Conservation (phyloP, 495 filamentous ascomycete species). For the Aspergillus affinis region DNA sequence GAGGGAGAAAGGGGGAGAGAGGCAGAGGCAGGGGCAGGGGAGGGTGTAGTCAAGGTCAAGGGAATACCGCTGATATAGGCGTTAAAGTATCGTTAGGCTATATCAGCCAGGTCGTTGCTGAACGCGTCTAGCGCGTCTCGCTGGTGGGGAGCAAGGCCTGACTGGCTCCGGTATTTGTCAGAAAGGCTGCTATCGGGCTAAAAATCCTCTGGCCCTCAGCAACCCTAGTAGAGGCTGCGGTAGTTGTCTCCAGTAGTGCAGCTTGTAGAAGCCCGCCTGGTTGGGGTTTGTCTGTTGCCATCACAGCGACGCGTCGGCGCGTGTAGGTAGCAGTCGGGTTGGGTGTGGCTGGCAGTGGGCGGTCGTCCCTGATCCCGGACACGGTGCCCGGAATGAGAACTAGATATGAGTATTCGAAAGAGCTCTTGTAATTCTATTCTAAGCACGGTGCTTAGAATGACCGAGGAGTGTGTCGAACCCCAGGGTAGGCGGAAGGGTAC, state of each 20-base stretch:
- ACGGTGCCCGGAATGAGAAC: too few relatives aligned
- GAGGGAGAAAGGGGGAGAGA: background rate
- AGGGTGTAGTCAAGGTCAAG: too few relatives aligned
- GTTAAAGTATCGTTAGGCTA: too few relatives aligned
- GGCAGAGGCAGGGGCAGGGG: too few relatives aligned
- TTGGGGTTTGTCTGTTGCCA: background rate
- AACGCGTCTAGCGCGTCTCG: too few relatives aligned
- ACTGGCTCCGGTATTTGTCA: too few relatives aligned
- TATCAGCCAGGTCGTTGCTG: too few relatives aligned
- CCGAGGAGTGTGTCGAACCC: too few relatives aligned
- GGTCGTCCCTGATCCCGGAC: background rate
- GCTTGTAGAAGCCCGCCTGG: background rate
- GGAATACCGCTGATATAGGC: too few relatives aligned
- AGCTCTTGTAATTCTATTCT: background rate
- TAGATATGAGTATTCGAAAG: background rate
- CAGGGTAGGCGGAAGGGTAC: too few relatives aligned
- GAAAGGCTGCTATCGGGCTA: too few relatives aligned
- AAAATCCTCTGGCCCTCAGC: slow-evolving; percentile 1
- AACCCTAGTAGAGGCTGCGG: background rate
- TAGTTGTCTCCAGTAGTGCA: background rate
- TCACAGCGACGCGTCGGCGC: background rate
- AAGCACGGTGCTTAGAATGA: background rate
- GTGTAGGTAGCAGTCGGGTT: background rate
- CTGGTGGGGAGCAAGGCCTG: too few relatives aligned
- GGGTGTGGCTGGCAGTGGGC: background rate